phyloP scores from a whole-genome alignment of 805 yeast species.

The Yamadazyma phyllophila region DNA sequence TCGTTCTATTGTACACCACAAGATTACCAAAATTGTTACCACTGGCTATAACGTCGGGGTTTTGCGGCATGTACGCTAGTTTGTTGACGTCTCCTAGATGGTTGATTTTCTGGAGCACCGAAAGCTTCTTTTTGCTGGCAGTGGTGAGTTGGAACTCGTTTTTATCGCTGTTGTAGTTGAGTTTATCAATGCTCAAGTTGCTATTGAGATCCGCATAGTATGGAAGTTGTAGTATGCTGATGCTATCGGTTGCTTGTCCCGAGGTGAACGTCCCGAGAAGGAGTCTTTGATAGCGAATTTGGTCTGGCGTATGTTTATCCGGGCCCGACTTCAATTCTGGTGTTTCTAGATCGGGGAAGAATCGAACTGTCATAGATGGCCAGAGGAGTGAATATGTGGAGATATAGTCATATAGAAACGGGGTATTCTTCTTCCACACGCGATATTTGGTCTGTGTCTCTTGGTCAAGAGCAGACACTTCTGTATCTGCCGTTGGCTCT shows the following conservation, averaged over 20 bases:
- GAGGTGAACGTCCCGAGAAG: conserved; percentile 65
- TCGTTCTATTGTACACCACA: conserved; percentile 76
- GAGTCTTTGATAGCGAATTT: conserved; percentile 35
- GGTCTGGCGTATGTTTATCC: not conserved
- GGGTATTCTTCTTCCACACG: conserved; percentile 44
- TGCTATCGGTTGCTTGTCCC: conserved; percentile 51
- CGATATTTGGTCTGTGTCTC: conserved; percentile 34
- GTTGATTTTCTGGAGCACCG: conserved; percentile 54
- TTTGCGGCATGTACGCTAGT: conserved; percentile 76
- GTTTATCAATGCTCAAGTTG: conserved; percentile 35
- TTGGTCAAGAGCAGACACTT: not conserved
- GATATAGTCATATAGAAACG: conserved; percentile 41
- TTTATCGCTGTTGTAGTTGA: conserved; percentile 37
- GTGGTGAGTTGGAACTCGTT: conserved; percentile 38
- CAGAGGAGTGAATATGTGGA: conserved; percentile 40
- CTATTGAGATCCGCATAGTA: conserved; percentile 29
- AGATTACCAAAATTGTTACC: conserved; percentile 65
- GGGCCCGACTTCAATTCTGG: not conserved
- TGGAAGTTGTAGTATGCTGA: conserved; percentile 36
- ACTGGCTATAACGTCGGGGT: conserved; percentile 78
- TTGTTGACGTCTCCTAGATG: conserved; percentile 73
- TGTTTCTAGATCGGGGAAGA: conserved; percentile 38
- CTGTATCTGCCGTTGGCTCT: too few species aligned
- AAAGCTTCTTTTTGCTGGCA: conserved; percentile 26
- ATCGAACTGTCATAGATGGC: conserved; percentile 43